Evolutionary conservation across 139 green algal species (phyloP).

Genomic region (Parachlorella kessleri): DNA sequence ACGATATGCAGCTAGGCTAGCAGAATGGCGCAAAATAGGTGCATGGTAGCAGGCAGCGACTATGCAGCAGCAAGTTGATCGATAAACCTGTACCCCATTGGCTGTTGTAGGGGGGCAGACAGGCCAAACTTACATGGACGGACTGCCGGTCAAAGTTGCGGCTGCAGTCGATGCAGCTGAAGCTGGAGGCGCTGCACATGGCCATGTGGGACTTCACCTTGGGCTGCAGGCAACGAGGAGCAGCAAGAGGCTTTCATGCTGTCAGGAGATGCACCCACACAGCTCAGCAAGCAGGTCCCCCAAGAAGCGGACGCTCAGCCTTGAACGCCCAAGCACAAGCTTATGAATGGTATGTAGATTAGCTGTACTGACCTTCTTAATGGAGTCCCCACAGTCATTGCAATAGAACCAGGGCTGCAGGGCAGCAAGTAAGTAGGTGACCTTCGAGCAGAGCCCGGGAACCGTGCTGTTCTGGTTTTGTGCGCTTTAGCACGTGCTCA

Average conservation of each 20-base stretch:
- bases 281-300: background rate
- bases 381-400: conserved; percentile 86
- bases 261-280: background rate
- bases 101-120: too few relatives aligned
- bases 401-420: conserved; percentile 86
- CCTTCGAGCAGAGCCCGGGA: too few relatives aligned
- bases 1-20: too few relatives aligned
- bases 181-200: conserved; percentile 58
- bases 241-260: background rate
- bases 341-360: conserved; percentile 12
- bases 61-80: background rate
- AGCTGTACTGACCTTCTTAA: conserved; percentile 79
- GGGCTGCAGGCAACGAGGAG: conserved; percentile 50
- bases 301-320: background rate
- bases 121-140: conserved; percentile 58
- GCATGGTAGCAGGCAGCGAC: too few relatives aligned
- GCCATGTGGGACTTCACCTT: conserved; percentile 76
- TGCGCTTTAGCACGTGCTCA: too few relatives aligned
- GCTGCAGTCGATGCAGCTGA: conserved; percentile 92
- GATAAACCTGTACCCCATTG: background rate
- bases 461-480: too few relatives aligned
- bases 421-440: too few relatives aligned
- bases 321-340: conserved; percentile 9
- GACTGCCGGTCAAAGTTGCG: conserved; percentile 67
- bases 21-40: too few relatives aligned